Conservation (phyloP, 805 yeast species). For the Metschnikowia matae region DNA sequence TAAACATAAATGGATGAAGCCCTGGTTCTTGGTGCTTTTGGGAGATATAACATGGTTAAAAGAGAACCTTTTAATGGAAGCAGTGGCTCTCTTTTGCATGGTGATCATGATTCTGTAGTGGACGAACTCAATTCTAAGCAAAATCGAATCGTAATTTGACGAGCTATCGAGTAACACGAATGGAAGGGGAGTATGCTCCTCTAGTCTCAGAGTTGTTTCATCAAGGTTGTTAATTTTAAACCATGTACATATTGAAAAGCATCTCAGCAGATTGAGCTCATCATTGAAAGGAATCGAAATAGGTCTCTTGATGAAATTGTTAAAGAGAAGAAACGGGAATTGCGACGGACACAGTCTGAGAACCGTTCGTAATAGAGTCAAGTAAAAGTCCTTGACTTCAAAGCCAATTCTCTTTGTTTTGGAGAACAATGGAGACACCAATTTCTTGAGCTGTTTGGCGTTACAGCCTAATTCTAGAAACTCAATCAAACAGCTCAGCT, state of each 20-base stretch:
- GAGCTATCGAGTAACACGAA: slow-evolving; percentile 29
- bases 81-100: slow-evolving; percentile 20
- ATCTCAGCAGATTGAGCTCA: slow-evolving; percentile 16
- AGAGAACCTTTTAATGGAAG: slow-evolving; percentile 27
- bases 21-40: slow-evolving; percentile 14
- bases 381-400: slow-evolving; percentile 14
- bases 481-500: slow-evolving; percentile 21
- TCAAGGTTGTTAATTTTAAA: slow-evolving; percentile 26
- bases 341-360: slow-evolving; percentile 24
- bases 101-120: slow-evolving; percentile 29
- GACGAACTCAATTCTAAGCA: slow-evolving; percentile 26
- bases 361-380: slow-evolving; percentile 23
- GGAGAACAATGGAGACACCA: slow-evolving; percentile 20
- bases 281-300: slow-evolving; percentile 14
- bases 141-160: slow-evolving; percentile 18
- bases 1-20: slow-evolving; percentile 30
- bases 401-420: slow-evolving; percentile 4
- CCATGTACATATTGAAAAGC: slow-evolving; percentile 40
- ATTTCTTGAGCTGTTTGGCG: slow-evolving; percentile 17
- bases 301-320: slow-evolving; percentile 11
- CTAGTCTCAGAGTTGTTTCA: slow-evolving; percentile 11
- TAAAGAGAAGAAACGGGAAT: slow-evolving; percentile 28
- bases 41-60: slow-evolving; percentile 29
- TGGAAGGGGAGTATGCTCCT: slow-evolving; percentile 8
- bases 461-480: slow-evolving; percentile 36